These are phyloP conservation scores for Adansonia madagascariensis DNA, from an alignment of 441 rosid species.

Conservation along the genomic window DNA sequence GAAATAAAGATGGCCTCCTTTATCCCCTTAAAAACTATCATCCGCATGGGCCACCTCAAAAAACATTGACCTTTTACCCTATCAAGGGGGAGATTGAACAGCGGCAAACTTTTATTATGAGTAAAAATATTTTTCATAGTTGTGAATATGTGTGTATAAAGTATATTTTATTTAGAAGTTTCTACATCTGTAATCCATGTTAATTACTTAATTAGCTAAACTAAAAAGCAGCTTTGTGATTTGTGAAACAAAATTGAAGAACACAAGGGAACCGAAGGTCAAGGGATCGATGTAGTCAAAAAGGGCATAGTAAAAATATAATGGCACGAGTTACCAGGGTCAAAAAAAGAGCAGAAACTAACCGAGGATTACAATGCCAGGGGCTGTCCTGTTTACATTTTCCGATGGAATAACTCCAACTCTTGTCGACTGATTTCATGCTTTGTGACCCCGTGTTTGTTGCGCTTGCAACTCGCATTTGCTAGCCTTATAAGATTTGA, in stretches of 20 bases:
- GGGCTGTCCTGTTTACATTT: neutral
- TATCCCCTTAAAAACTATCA: neutral
- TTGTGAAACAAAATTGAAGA: slow-evolving; percentile 12
- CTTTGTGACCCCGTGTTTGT: slow-evolving; percentile 41
- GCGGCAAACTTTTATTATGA: neutral
- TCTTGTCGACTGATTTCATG: slow-evolving; percentile 40
- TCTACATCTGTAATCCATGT: neutral
- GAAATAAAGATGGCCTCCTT: neutral
- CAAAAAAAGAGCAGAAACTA: neutral
- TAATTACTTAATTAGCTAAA: neutral
- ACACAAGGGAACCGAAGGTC: neutral
- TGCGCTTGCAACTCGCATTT: slow-evolving; percentile 5
- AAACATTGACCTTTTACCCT: neutral
- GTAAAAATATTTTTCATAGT: neutral
- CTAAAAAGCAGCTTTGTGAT: neutral
- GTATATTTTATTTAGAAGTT: no score
- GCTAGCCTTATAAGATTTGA: neutral
- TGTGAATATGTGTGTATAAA: no score
- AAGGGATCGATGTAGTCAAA: neutral
- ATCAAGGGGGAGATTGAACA: neutral
- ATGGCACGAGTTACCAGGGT: slow-evolving; percentile 9
- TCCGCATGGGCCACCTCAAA: neutral
- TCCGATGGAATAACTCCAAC: slow-evolving; percentile 19
- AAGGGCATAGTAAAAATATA: neutral
- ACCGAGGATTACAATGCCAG: neutral